phyloP scores from a whole-genome alignment of 2,329 filamentous ascomycete species.

The Pestalotiopsis sp. region DNA sequence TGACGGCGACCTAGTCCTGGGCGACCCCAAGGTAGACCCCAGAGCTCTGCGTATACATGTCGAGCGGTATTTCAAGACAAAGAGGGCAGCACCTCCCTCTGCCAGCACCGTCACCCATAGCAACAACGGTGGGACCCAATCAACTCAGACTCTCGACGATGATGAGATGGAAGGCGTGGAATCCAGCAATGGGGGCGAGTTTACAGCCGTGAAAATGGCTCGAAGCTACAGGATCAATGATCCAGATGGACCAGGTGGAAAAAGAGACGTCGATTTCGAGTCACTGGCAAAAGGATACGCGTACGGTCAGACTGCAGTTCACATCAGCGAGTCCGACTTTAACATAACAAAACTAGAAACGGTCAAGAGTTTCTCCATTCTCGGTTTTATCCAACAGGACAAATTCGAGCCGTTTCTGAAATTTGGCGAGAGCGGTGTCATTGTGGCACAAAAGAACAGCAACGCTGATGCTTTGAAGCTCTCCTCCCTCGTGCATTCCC shows the following conservation, averaged over 20 bases:
- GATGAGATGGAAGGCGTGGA: slow-evolving; percentile 54
- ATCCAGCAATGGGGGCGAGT: slow-evolving; percentile 39
- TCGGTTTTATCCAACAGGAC: slow-evolving; percentile 80
- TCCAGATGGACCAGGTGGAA: slow-evolving; percentile 73
- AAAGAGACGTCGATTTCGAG: slow-evolving; percentile 79
- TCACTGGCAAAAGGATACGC: slow-evolving; percentile 90
- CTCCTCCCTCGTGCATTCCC: slow-evolving; percentile 85
- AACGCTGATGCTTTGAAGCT: slow-evolving; percentile 83
- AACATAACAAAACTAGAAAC: slow-evolving; percentile 90
- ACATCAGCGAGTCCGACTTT: slow-evolving; percentile 83
- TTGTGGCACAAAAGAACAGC: slow-evolving; percentile 76
- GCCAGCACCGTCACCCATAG: slow-evolving; percentile 76
- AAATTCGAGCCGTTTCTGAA: slow-evolving; percentile 85
- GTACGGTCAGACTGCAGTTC: slow-evolving; percentile 90
- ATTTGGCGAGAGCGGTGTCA: slow-evolving; percentile 79
- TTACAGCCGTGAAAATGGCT: slow-evolving; percentile 75
- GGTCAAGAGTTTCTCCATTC: slow-evolving; percentile 71
- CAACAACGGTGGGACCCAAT: slow-evolving; percentile 52
- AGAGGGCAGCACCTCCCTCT: slow-evolving; percentile 71
- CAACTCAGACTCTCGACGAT: slow-evolving; percentile 49
- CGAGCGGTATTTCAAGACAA: slow-evolving; percentile 87
- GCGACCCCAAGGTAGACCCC: slow-evolving; percentile 73
- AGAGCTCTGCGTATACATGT: slow-evolving; percentile 82
- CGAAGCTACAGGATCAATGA: slow-evolving; percentile 83
- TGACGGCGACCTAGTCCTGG: slow-evolving; percentile 78